These are phyloP conservation scores for Lathyrus sativus DNA, from an alignment of 306 rosid genomes.

Conservation along the genomic window DNA sequence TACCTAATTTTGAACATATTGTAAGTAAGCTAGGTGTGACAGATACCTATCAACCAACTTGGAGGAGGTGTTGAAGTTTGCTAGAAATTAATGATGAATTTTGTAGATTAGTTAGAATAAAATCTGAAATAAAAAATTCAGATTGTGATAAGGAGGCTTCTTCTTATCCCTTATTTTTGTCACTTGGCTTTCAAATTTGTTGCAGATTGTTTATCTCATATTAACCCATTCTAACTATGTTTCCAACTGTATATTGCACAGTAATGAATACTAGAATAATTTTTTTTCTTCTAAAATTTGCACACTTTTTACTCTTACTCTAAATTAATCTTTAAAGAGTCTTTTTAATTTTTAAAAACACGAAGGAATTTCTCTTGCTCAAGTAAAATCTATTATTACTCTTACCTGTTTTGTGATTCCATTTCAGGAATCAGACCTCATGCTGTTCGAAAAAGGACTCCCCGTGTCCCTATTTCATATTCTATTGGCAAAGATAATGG, in stretches of 20 bases:
- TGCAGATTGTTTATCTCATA: not conserved
- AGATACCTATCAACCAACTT: not conserved
- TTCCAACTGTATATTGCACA: constrained; percentile 1
- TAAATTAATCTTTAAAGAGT: constrained; percentile 14
- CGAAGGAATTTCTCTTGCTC: constrained; percentile 24
- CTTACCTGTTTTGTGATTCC: constrained; percentile 32
- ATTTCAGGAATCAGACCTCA: constrained; percentile 78
- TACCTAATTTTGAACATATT: not conserved
- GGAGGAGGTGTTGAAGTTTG: not conserved
- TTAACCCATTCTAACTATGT: constrained; percentile 1
- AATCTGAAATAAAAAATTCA: not conserved
- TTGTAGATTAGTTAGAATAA: constrained; percentile 1
- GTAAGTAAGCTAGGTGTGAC: constrained; percentile 3
- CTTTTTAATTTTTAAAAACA: not conserved
- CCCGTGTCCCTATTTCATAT: constrained; percentile 79
- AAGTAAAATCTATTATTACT: constrained; percentile 11
- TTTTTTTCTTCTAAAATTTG: not conserved
- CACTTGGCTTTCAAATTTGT: not conserved
- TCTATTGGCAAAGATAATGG: constrained; percentile 63
- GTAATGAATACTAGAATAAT: not conserved
- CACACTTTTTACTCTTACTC: not conserved
- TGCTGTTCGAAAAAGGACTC: constrained; percentile 94
- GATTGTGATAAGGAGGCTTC: not conserved
- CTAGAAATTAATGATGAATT: not conserved
- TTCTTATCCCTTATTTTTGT: not conserved